A percentile compares a stretch with the other conserved stretches of the same genome.
These are phyloP conservation scores for Pseudocercospora fuligena DNA, from an alignment of 2,329 filamentous ascomycete genomes.

Conservation along the genomic window DNA sequence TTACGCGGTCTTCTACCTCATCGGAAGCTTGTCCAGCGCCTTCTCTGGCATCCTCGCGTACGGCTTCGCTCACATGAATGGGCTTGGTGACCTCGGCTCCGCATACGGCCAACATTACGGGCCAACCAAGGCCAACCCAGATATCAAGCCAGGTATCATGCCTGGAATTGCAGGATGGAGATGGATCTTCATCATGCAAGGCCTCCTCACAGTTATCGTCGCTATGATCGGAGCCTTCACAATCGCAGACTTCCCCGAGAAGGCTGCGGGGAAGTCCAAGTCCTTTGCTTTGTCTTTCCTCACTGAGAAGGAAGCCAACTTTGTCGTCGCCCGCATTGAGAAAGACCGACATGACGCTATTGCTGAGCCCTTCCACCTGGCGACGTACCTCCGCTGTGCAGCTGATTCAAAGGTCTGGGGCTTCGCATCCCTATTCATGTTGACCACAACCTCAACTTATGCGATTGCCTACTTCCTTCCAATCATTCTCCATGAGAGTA, in stretches of 20 bases:
- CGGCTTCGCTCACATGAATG: slow-evolving; percentile 49
- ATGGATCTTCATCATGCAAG: slow-evolving; percentile 53
- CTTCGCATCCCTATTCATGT: slow-evolving; percentile 54
- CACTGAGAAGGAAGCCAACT: slow-evolving; percentile 52
- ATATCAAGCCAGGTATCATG: slow-evolving; percentile 29
- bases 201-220: slow-evolving; percentile 47
- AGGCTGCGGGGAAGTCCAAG: slow-evolving; percentile 46
- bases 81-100: slow-evolving; percentile 47
- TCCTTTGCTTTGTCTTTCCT: slow-evolving; percentile 48
- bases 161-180: slow-evolving; percentile 51
- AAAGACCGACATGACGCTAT: slow-evolving; percentile 59
- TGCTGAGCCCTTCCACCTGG: slow-evolving; percentile 53
- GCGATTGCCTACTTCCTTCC: slow-evolving; percentile 45
- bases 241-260: slow-evolving; percentile 51
- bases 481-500: slow-evolving; percentile 44
- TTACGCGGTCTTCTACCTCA: slow-evolving; percentile 55
- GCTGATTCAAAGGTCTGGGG: slow-evolving; percentile 60
- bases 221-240: slow-evolving; percentile 48
- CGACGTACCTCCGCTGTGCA: slow-evolving; percentile 41
- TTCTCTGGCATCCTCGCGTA: slow-evolving; percentile 52
- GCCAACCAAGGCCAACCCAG: slow-evolving; percentile 37
- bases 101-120: slow-evolving; percentile 41
- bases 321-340: slow-evolving; percentile 57
- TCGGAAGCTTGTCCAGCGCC: slow-evolving; percentile 54
- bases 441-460: slow-evolving; percentile 58